A percentile compares a stretch with the other conserved stretches of the same genome.
Conservation (phyloP, 495 filamentous ascomycete species). For the Friedmanniomyces simplex region DNA sequence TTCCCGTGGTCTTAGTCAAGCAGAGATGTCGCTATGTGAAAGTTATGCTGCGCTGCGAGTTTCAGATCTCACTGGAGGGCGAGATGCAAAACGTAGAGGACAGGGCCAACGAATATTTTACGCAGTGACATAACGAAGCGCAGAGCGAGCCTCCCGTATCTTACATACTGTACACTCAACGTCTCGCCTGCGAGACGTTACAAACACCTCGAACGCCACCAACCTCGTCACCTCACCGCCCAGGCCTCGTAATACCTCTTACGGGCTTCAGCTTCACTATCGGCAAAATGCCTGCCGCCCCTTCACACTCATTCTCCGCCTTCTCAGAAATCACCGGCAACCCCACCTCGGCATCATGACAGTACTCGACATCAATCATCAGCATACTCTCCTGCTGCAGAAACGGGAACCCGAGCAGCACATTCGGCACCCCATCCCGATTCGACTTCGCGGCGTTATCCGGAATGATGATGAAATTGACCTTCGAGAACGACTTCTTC, state of each 20-base stretch:
- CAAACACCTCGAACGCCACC: no score
- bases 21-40: no score
- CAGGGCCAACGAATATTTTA: no score
- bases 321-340: background rate
- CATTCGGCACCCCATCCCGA: conserved; percentile 1
- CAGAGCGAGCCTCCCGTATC: background rate
- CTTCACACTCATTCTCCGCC: background rate
- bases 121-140: no score
- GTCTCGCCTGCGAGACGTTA: no score
- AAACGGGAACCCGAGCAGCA: background rate
- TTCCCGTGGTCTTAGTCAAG: no score
- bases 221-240: no score
- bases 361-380: conserved; percentile 4
- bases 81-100: no score
- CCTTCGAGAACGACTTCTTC: background rate
- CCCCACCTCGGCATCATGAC: background rate
- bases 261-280: background rate
- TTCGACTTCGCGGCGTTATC: background rate
- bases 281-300: background rate
- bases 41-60: no score
- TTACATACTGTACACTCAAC: no score
- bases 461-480: background rate
- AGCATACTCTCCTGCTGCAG: background rate
- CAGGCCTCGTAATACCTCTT: background rate
- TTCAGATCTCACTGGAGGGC: no score